A percentile compares a stretch with the other conserved stretches of the same genome.
phyloP scores from a whole-genome alignment of 2,329 filamentous ascomycete species.

The Penicillium griseofulvum region DNA sequence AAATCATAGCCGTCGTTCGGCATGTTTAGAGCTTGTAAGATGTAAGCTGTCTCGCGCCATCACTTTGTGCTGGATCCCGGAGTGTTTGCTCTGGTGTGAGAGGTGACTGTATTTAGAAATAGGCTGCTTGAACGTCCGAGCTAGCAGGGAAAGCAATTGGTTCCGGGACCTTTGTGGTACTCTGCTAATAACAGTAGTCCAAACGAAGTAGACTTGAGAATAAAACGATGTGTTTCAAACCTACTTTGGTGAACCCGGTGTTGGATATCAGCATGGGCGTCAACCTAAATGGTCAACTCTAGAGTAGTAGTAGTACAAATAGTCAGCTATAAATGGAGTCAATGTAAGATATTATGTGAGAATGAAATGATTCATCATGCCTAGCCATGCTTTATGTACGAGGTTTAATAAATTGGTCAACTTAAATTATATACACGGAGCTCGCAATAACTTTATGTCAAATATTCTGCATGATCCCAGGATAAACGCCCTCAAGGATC shows the following conservation, averaged over 20 bases:
- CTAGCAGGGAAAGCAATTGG: background rate
- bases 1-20: background rate
- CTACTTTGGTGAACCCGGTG: background rate
- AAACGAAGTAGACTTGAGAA: background rate
- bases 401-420: background rate
- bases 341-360: background rate
- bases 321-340: background rate
- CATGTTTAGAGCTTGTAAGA: background rate
- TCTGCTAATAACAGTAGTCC: background rate
- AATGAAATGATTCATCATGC: background rate
- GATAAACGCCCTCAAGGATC: constrained; percentile 45
- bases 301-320: background rate
- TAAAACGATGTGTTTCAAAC: background rate
- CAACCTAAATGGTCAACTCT: background rate
- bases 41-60: background rate
- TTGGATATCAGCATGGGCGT: background rate
- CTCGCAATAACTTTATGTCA: background rate
- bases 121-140: constrained; percentile 6
- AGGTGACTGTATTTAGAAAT: constrained; percentile 8
- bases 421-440: background rate
- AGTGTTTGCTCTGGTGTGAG: constrained; percentile 2
- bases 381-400: background rate
- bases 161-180: background rate
- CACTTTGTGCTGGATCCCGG: background rate
- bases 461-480: constrained; percentile 34